Evolutionary conservation across 345 rosid species (phyloP), one percentile per base, ranked within the genome.

Genomic region (Passiflora organensis): DNA sequence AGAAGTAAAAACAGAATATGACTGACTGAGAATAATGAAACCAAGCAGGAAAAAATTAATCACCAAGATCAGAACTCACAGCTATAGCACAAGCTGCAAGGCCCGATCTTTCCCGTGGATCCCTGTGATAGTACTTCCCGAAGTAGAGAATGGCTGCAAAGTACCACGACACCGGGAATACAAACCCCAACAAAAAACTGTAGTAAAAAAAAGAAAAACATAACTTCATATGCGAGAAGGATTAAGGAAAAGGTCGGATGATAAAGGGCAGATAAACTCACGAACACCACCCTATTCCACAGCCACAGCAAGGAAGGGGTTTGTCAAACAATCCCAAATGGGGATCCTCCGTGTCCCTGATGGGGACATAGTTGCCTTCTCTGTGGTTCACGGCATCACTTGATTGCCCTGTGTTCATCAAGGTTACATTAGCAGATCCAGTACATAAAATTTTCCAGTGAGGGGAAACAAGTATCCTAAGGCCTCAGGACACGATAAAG

Each of bases 231-330:
- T 24, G 22, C 25, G 54, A 51, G 16, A 51, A 8, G 20, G 17
- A 17, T 15, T 10, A 12, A 13, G 18, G n/a, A n/a, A n/a, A n/a
- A n/a, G n/a, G 11, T 41, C 44, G 42, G 15, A 32, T 56, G 39
- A 19, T 39, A 43, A 59, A 39, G 46, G 36, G 38, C 13, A n/a
- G n/a, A 14, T 38, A 52, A 38, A 79, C 95, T 73, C 68, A 93
- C 94, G 73, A 88, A 63, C 82, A 82, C 99, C 99, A 93, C 65
- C 99, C 96, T 32, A 88, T 79, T 78, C 99, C 96, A 66, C 84
- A 93, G 59, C 99, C 94, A 23, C 72, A 86, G 79, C 84, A 93
- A 74, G 95, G 96, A 70, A 93, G 96, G 14, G 95, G 94, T 62
- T 86, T 88, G 66, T 86, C 91, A 60, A 70, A 88, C 28, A 76